Evolutionary conservation across 352 stramenopile genomes (phyloP), one percentile per base, ranked within the genome.

Genomic region (Peronospora destructor): DNA sequence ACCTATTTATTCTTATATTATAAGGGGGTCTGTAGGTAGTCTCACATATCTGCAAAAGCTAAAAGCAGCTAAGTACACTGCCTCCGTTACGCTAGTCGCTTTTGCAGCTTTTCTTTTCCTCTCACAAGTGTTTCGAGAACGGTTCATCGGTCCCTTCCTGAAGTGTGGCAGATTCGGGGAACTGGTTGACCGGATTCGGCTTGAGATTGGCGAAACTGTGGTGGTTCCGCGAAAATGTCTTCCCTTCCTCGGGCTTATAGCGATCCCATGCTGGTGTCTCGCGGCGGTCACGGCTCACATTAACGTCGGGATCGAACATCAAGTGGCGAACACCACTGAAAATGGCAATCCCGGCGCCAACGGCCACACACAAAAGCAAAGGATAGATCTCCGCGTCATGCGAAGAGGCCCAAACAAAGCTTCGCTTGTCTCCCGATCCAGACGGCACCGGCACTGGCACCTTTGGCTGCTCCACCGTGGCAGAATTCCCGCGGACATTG

Each of bases 11-110:
- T 45, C 9, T 45, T 32, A 6, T 47, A 9, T 17, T 39, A n/a
- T 36, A 88, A 74, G 71, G 88, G 73, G 71, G 1, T 76, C 68
- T 12, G 75, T n/a, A n/a, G n/a, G n/a, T n/a, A n/a, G n/a, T n/a
- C n/a, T n/a, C n/a, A n/a, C n/a, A n/a, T n/a, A 21, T 21, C 19
- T 21, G 3, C 19, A 21, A 21, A 21, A 21, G 19, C 19, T 21
- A 21, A 21, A 21, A 21, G 19, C 19, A 21, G 19, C 19, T 1
- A 3, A 3, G 19, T 21, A n/a, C 19, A 21, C 19, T 21, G 19
- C 3, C 19, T 21, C 19, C 19, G 3, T 21, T 21, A 3, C 19
- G 19, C 19, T 21, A 21, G 19, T 21, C 19, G 21, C n/a, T n/a
- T n/a, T n/a, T n/a, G n/a, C n/a, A n/a, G n/a, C n/a, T n/a, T n/a